Percentiles rank a stretch among this genome's conserved stretches.
phyloP scores from a whole-genome alignment of 257 asterid species.

The Solanum ossicruentum region DNA sequence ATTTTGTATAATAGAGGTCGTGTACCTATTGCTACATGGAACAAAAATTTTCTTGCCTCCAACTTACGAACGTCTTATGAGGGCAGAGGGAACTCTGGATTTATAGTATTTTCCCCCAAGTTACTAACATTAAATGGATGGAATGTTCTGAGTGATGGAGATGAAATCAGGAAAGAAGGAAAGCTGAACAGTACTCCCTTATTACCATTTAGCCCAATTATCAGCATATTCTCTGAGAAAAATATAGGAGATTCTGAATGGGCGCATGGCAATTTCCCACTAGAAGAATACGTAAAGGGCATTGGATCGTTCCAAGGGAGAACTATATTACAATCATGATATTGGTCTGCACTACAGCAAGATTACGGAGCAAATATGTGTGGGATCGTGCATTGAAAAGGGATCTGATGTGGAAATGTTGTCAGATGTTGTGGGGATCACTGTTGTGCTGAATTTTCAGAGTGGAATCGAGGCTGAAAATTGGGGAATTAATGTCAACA shows the following conservation, averaged over 20 bases:
- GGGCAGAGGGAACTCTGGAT: conserved; percentile 66
- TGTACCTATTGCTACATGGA: conserved; percentile 75
- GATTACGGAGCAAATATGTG: conserved; percentile 95
- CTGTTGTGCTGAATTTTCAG: conserved; percentile 91
- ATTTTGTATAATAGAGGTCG: conserved; percentile 64
- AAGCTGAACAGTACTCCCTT: conserved; percentile 19
- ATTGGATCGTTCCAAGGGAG: conserved; percentile 70
- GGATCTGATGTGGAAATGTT: conserved; percentile 63
- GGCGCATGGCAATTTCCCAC: conserved; percentile 83
- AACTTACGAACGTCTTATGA: conserved; percentile 27
- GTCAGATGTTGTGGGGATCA: conserved; percentile 60
- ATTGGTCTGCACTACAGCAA: conserved; percentile 88
- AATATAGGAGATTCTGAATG: conserved; percentile 55
- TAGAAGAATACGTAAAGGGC: conserved; percentile 84
- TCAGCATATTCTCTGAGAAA: conserved; percentile 51
- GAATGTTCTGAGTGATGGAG: conserved; percentile 43
- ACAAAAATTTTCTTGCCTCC: conserved; percentile 36
- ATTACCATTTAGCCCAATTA: conserved; percentile 55
- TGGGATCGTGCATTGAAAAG: conserved; percentile 88
- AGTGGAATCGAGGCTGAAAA: conserved; percentile 72
- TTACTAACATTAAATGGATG: conserved; percentile 54
- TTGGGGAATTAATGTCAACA: conserved; percentile 73
- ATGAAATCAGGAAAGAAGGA: conserved; percentile 19
- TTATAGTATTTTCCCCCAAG: conserved; percentile 63
- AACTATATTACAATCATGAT: conserved; percentile 78